phyloP scores from a whole-genome alignment of 208 protist genomes.

The Acanthamoeba castellanii region DNA sequence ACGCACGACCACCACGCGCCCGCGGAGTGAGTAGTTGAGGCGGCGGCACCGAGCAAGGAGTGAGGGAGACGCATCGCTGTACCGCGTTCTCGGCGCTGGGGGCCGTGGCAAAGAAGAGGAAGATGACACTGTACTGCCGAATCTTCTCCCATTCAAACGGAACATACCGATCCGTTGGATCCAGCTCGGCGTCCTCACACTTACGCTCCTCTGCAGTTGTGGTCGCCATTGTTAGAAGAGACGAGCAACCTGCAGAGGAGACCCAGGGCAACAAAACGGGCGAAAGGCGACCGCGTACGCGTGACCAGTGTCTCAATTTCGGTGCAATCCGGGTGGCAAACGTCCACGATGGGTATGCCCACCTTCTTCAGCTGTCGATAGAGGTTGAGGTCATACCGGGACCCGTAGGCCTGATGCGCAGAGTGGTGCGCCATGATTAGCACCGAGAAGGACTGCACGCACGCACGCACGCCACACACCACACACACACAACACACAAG shows the following conservation, averaged over 20 bases:
- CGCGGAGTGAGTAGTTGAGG: neutral
- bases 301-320: neutral
- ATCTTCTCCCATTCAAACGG: conserved; percentile 28
- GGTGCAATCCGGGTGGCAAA: conserved; percentile 19
- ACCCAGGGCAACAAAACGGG: neutral
- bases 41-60: neutral
- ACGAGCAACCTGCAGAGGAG: neutral
- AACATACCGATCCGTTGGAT: conserved; percentile 29
- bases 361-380: conserved; percentile 48
- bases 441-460: conserved; percentile 32
- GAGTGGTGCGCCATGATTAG: conserved; percentile 42
- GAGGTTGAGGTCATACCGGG: conserved; percentile 42
- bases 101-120: conserved; percentile 59
- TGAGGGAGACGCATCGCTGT: neutral
- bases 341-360: conserved; percentile 47
- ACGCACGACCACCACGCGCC: neutral
- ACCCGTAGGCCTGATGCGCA: conserved; percentile 31
- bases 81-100: conserved; percentile 22
- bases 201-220: neutral
- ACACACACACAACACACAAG: neutral
- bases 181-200: conserved; percentile 9
- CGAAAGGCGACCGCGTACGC: neutral
- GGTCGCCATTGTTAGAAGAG: neutral
- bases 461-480: neutral
- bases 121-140: conserved; percentile 36